These are phyloP conservation scores for Strigomonas culicis DNA, from an alignment of 208 protist genomes.

Conservation along the genomic window DNA sequence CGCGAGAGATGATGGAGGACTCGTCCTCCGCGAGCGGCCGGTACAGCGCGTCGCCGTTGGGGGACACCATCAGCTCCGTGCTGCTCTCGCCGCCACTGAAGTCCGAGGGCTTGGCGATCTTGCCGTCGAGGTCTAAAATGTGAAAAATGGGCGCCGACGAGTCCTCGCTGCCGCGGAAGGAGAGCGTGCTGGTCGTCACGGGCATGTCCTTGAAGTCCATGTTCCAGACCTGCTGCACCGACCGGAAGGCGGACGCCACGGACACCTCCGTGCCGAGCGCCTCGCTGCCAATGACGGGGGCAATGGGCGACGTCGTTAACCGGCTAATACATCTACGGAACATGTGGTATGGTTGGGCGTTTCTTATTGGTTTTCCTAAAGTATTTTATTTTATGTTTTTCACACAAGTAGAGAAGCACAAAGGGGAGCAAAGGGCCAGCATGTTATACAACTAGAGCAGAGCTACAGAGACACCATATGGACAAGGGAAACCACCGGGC, in stretches of 20 bases:
- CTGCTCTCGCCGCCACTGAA: constrained; percentile 5
- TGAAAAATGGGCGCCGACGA: constrained; percentile 55
- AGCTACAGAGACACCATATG: too few species aligned
- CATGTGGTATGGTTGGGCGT: background rate
- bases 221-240: constrained; percentile 63
- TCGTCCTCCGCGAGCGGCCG: constrained; percentile 22
- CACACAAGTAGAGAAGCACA: background rate
- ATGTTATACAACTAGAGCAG: too few species aligned
- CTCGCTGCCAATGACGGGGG: background rate
- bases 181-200: constrained; percentile 39
- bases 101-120: constrained; percentile 16
- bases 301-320: background rate
- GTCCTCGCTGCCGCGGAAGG: constrained; percentile 34
- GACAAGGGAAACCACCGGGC: too few species aligned
- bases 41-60: constrained; percentile 22
- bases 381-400: background rate
- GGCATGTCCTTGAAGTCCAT: constrained; percentile 47
- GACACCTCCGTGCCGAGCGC: constrained; percentile 8
- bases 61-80: constrained; percentile 3
- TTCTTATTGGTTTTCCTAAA: background rate
- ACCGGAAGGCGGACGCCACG: constrained; percentile 34
- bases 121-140: constrained; percentile 56
- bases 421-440: too few species aligned
- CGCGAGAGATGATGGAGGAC: constrained; percentile 16
- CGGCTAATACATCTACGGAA: too few species aligned